Evolutionary conservation across 2,329 filamentous ascomycete species (phyloP), one percentile per base, ranked within the genome.

Genomic region (Ramichloridium luteum): DNA sequence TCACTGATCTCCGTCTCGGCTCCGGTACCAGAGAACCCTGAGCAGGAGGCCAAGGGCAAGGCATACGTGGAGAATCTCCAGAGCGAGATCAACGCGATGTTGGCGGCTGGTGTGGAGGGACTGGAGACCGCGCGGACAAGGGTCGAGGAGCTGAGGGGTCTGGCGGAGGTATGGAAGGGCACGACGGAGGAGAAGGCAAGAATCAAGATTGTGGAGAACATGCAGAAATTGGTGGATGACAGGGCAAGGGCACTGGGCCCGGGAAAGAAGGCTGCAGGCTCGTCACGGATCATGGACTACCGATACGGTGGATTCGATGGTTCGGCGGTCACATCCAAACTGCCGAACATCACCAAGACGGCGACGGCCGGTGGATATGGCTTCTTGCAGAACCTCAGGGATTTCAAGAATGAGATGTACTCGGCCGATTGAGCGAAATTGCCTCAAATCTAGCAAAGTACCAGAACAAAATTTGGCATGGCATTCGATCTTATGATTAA

Each of bases 181-280:
- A 94, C 90, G 2, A 80, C 82, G 0, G 90, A 98, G 60, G 90
- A 96, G 55, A 92, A 82, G 58, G 83, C 84, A 4, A 67, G 90
- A 32, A 61, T 62, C 6, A 80, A 74, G 48, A 85, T 94, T 52
- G 77, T 98, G 12, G 88, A 96, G 42, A 69, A 70, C 31, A 56
- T 98, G 46, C 74, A 76, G 18, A 84, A 76, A 61, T 69, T 83
- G 57, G 82, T 93, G 2, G 85, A 94, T 50, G 88, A 94, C 14
- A 63, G 64, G 43, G 61, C 63, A 41, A 66, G 54, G 41, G 55
- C 54, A 1, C 35, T 68, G 25, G 65, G 67, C 27, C 48, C 35
- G 26, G 36, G 27, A 14, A 38, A 27, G 15, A 42, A 40, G 33
- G 25, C 44, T 8, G 42, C 36, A 6, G 34, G 32, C 3, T 40